These are phyloP conservation scores for Paraphaeosphaeria sporulosa DNA, from an alignment of 2,329 filamentous ascomycete species.

Conservation along the genomic window DNA sequence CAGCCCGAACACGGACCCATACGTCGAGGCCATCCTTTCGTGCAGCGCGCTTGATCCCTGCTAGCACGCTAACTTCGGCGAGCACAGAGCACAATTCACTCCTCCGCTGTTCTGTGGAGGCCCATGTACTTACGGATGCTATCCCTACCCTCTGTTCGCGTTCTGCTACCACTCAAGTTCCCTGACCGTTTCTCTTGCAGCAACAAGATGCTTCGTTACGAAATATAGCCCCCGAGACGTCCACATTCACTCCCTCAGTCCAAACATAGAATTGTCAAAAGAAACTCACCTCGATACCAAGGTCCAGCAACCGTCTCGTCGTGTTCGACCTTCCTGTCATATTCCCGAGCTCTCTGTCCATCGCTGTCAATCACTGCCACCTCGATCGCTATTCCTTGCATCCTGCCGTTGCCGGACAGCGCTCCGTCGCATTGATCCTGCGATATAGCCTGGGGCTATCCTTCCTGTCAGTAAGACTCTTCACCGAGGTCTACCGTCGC, in stretches of 20 bases:
- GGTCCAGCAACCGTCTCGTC: conserved; percentile 14
- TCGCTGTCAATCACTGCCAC: conserved; percentile 14
- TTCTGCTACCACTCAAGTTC: conserved; percentile 36
- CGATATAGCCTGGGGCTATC: conserved; percentile 29
- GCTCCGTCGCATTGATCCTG: conserved; percentile 38
- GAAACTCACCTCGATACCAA: conserved; percentile 17
- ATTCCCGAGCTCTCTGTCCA: not conserved
- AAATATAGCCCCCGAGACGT: conserved; percentile 24
- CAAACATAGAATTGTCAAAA: not conserved
- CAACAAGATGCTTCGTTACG: conserved; percentile 37
- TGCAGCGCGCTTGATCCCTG: conserved; percentile 40
- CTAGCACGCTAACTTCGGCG: conserved; percentile 26
- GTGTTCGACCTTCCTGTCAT: conserved; percentile 2
- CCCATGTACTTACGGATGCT: conserved; percentile 41
- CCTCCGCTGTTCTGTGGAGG: conserved; percentile 39
- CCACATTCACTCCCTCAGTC: conserved; percentile 27
- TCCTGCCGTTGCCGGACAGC: conserved; percentile 20
- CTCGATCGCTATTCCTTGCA: conserved; percentile 17
- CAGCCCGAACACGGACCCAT: conserved; percentile 30
- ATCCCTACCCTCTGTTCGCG: conserved; percentile 42
- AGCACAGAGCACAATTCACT: conserved; percentile 43
- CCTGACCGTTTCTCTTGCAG: conserved; percentile 32
- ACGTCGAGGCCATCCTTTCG: conserved; percentile 24
- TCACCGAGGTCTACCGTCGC: conserved; percentile 33
- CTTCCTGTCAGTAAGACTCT: conserved; percentile 28